Base-by-base conservation (phyloP, 108 stramenopile genomes). In the Conticribra guillardii region DNA sequence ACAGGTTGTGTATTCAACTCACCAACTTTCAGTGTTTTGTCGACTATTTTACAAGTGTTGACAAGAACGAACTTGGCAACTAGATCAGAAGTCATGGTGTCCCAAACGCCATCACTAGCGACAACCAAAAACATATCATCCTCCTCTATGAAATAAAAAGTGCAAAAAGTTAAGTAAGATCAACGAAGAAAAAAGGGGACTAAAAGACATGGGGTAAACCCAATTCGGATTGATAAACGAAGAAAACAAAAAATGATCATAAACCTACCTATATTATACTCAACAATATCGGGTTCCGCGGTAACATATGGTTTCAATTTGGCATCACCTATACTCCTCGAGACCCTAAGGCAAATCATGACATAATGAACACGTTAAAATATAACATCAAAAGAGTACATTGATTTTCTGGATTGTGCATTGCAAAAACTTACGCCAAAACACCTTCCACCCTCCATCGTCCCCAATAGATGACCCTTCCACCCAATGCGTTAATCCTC, bases 381-480 rank as follows among this genome's bases (percentile, higher is more conserved):
- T n/a, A n/a, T n/a, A n/a, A n/a, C n/a, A n/a, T n/a, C n/a, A n/a
- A n/a, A n/a, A n/a, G n/a, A n/a, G n/a, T n/a, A n/a, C n/a, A n/a
- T n/a, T n/a, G n/a, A n/a, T n/a, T n/a, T n/a, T n/a, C n/a, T n/a
- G n/a, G n/a, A n/a, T n/a, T n/a, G n/a, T n/a, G n/a, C n/a, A n/a
- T n/a, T n/a, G n/a, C n/a, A n/a, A n/a, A n/a, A n/a, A n/a, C n/a
- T n/a, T n/a, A n/a, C 27, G 97, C 96, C 60, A 99, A 65, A n/a
- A 97, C 84, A 29, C 97, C 97, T 64, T 98, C 97, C 1, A 99
- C 97, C 52, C 95, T 56, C 95, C 95, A 96, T 26, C 98, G 74
- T 17, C 97, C 97, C 83, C 91, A 95, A 63, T 89, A 85, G 60
- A 92, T 92, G n/a, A 98, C 96, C 30, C 83, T 74, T 7, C 96